Evolutionary conservation across 2,329 filamentous ascomycete genomes (phyloP).

Genomic region (Penicillium palitans): DNA sequence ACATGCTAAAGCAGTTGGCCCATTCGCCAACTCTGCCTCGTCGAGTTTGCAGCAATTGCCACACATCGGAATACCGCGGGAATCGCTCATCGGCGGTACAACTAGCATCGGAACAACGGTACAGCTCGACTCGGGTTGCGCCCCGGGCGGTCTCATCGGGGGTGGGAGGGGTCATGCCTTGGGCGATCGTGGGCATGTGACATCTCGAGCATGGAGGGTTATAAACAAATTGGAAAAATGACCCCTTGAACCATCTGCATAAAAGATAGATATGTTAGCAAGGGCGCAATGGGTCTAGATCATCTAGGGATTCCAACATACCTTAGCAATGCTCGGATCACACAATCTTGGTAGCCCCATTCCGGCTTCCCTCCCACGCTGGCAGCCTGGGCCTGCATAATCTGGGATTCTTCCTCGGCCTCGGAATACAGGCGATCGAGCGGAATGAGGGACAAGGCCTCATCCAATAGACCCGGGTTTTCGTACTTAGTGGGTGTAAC

Average conservation of each 20-base stretch:
- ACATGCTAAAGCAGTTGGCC: constrained; percentile 98
- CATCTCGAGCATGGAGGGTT: constrained; percentile 86
- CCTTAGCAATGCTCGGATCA: constrained; percentile 82
- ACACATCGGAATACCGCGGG: constrained; percentile 91
- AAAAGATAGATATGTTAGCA: constrained; percentile 15
- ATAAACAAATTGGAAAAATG: constrained; percentile 96
- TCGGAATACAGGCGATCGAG: constrained; percentile 89
- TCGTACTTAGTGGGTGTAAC: constrained; percentile 91
- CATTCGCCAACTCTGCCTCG: constrained; percentile 90
- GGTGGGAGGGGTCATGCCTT: constrained; percentile 79
- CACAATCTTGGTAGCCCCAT: constrained; percentile 98
- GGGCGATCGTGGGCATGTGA: constrained; percentile 75
- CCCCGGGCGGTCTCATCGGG: constrained; percentile 88
- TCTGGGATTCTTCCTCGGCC: constrained; percentile 88
- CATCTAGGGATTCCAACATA: constrained; percentile 46
- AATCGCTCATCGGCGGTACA: constrained; percentile 86
- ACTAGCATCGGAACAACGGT: constrained; percentile 73
- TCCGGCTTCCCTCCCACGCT: constrained; percentile 82
- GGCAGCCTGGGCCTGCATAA: constrained; percentile 81
- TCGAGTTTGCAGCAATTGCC: constrained; percentile 82
- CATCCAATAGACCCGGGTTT: constrained; percentile 90
- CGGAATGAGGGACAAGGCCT: constrained; percentile 82
- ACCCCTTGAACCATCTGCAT: constrained; percentile 85
- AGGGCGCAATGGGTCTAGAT: constrained; percentile 16
- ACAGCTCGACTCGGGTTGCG: constrained; percentile 83